A percentile compares a stretch with the other conserved stretches of the same genome.
Evolutionary conservation across 139 green algal species (phyloP).

Genomic region (Raphidocelis subcapitata): DNA sequence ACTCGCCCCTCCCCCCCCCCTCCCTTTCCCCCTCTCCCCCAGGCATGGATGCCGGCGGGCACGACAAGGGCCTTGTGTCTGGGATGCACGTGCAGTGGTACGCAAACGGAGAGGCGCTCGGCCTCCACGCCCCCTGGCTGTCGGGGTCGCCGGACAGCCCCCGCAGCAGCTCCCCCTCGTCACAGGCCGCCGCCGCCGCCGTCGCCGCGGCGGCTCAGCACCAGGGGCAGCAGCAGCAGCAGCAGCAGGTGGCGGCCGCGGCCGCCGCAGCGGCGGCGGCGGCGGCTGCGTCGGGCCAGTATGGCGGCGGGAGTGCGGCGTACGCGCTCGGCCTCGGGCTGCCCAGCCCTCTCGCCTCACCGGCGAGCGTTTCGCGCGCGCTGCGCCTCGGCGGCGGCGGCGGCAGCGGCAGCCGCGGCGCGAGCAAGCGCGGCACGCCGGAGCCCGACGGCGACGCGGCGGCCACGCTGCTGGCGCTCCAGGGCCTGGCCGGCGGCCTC

Average conservation of each 20-base stretch:
- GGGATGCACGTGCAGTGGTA: conserved; percentile 23
- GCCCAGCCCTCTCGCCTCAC: background rate
- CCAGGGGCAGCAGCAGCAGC: conserved; percentile 12
- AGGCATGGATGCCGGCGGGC: background rate
- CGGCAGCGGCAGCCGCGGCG: conserved; percentile 5
- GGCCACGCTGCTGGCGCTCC: background rate
- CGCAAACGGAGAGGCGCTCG: conserved; percentile 25
- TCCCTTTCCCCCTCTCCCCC: too few species aligned
- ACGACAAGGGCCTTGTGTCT: background rate
- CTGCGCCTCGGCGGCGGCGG: background rate
- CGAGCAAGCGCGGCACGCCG: conserved; percentile 25
- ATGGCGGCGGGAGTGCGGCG: background rate
- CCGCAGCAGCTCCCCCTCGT: conserved; percentile 3
- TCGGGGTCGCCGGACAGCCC: background rate
- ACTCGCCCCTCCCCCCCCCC: too few species aligned
- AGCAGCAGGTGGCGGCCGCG: background rate
- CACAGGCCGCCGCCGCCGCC: background rate
- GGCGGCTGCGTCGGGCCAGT: background rate
- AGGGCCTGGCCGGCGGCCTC: background rate
- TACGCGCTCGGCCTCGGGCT: background rate
- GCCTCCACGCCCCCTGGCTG: conserved; percentile 15
- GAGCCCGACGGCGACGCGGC: conserved; percentile 24
- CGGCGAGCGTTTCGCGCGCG: background rate
- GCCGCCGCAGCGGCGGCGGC: conserved; percentile 1
- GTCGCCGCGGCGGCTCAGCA: background rate